Percentiles rank a stretch among this genome's conserved stretches.
These are phyloP conservation scores for Aspergillus quadricinctus DNA, from an alignment of 2,329 filamentous ascomycete genomes.

Conservation along the genomic window DNA sequence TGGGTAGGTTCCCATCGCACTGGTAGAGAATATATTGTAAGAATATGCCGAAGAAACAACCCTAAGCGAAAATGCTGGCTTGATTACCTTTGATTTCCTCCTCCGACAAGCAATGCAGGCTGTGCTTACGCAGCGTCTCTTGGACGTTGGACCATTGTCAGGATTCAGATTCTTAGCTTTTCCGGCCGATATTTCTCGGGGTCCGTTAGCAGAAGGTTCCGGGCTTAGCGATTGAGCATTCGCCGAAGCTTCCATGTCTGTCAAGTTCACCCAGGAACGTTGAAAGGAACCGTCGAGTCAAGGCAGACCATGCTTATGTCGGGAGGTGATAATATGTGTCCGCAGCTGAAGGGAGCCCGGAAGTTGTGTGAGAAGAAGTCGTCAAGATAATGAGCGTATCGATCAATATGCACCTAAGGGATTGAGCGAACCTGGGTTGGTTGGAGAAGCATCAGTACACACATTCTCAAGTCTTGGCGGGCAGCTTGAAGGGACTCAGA, in stretches of 20 bases:
- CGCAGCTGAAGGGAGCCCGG: conserved; percentile 1
- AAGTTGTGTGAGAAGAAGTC: neutral
- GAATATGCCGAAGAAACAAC: conserved; percentile 3
- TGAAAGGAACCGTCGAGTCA: conserved; percentile 12
- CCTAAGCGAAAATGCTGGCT: neutral
- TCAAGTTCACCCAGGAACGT: conserved; percentile 24
- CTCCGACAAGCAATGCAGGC: conserved; percentile 76
- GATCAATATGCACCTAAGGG: neutral
- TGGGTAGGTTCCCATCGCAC: conserved; percentile 87
- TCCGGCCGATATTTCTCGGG: conserved; percentile 13
- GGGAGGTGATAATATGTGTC: neutral
- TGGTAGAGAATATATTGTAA: conserved; percentile 17
- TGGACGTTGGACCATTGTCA: conserved; percentile 38
- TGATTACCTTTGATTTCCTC: conserved; percentile 66
- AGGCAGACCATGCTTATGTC: conserved; percentile 20
- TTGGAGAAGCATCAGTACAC: neutral
- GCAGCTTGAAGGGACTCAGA: neutral
- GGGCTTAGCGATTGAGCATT: conserved; percentile 9
- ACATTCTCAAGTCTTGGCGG: neutral
- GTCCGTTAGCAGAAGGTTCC: conserved; percentile 10
- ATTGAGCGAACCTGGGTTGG: neutral
- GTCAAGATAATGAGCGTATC: neutral
- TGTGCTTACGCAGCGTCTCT: conserved; percentile 77
- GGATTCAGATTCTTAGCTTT: conserved; percentile 29
- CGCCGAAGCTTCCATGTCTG: conserved; percentile 21